phyloP scores from a whole-genome alignment of 2,329 filamentous ascomycete species.

The Chrysoporthe puriensis region DNA sequence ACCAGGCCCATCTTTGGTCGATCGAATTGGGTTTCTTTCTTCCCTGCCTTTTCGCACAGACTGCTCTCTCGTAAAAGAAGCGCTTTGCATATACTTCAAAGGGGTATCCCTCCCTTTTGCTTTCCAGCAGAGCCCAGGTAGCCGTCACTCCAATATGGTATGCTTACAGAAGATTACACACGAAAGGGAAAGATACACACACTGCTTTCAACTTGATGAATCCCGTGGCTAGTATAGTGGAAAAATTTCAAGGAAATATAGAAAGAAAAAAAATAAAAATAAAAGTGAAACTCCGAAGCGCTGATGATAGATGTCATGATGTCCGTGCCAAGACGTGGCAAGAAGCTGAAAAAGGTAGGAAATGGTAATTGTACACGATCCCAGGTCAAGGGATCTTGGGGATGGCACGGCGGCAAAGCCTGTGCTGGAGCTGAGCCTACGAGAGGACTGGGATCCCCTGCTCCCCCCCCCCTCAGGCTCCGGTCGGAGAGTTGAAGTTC shows the following conservation, averaged over 20 bases:
- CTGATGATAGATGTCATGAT: slow-evolving; percentile 30
- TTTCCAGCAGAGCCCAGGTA: neutral
- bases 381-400: neutral
- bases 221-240: neutral
- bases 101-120: neutral
- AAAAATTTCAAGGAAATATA: neutral
- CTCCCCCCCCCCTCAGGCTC: neutral
- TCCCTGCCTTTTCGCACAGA: neutral
- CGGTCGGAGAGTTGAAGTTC: slow-evolving; percentile 40
- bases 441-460: neutral
- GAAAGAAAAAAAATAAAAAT: neutral
- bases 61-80: slow-evolving; percentile 1
- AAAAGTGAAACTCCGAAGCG: slow-evolving; percentile 34
- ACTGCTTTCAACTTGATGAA: neutral
- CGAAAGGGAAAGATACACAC: too few species aligned
- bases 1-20: neutral
- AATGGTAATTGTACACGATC: slow-evolving; percentile 3
- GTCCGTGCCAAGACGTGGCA: slow-evolving; percentile 2
- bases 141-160: slow-evolving; percentile 4
- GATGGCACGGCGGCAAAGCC: too few species aligned
- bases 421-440: too few species aligned
- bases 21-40: neutral
- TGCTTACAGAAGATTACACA: slow-evolving; percentile 4
- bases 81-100: neutral
- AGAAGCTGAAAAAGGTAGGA: neutral